A percentile compares a stretch with the other conserved stretches of the same genome.
These are phyloP conservation scores for Ziziphus jujuba DNA, from an alignment of 306 rosid genomes.

Conservation along the genomic window DNA sequence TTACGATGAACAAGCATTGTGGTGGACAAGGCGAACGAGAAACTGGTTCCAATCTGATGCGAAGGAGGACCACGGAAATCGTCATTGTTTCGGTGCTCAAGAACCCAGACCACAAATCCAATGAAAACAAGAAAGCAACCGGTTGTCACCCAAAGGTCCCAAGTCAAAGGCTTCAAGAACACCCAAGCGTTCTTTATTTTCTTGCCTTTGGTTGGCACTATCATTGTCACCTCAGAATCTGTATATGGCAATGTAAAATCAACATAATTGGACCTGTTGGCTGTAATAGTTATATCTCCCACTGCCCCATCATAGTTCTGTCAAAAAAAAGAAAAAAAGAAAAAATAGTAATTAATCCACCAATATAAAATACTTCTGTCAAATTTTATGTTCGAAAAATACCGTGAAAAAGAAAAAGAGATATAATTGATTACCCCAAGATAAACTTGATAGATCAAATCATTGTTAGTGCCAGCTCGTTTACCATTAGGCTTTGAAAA, in stretches of 20 bases:
- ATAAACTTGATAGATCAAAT: constrained; percentile 41
- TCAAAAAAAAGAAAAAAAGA: no score
- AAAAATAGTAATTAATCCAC: neutral
- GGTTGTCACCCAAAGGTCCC: constrained; percentile 50
- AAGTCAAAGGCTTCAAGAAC: constrained; percentile 58
- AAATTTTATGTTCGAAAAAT: no score
- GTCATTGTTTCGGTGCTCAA: constrained; percentile 52
- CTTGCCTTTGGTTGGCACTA: constrained; percentile 43
- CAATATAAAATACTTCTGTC: no score
- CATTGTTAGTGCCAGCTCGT: constrained; percentile 34
- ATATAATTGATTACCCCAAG: constrained; percentile 36
- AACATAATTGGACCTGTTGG: constrained; percentile 47
- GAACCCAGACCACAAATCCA: constrained; percentile 62
- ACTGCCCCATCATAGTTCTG: constrained; percentile 49
- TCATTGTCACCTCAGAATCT: constrained; percentile 61
- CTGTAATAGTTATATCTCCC: constrained; percentile 39
- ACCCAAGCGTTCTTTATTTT: constrained; percentile 49
- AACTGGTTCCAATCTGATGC: constrained; percentile 59
- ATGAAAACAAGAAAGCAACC: constrained; percentile 45
- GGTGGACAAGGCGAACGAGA: constrained; percentile 74
- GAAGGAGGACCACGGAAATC: constrained; percentile 56
- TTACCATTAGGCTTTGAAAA: constrained; percentile 19
- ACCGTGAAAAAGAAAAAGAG: neutral
- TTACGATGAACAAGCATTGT: constrained; percentile 57
- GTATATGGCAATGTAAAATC: constrained; percentile 64